These are phyloP conservation scores for Truncatella angustata DNA, from an alignment of 2,329 filamentous ascomycete genomes.

Conservation along the genomic window DNA sequence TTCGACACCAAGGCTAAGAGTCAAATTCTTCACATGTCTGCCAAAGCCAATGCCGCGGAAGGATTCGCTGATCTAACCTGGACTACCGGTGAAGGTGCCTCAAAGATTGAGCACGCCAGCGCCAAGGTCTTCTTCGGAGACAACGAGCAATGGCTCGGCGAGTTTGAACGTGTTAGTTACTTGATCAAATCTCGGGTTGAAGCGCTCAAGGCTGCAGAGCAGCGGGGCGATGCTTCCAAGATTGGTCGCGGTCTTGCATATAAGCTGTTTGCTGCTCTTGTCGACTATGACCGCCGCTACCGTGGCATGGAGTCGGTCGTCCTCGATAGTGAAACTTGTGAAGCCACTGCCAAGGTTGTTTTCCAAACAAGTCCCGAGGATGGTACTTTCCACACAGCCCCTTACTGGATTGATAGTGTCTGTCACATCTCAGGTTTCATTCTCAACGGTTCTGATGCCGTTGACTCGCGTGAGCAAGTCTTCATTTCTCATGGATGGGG, in stretches of 20 bases:
- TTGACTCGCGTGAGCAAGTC: slow-evolving; percentile 53
- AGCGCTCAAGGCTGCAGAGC: slow-evolving; percentile 57
- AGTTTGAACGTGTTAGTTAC: slow-evolving; percentile 68
- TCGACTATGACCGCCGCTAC: slow-evolving; percentile 55
- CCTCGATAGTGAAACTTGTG: slow-evolving; percentile 49
- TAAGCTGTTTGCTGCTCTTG: slow-evolving; percentile 61
- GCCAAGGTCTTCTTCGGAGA: slow-evolving; percentile 63
- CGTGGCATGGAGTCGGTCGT: slow-evolving; percentile 59
- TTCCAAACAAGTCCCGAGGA: slow-evolving; percentile 48
- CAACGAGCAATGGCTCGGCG: slow-evolving; percentile 57
- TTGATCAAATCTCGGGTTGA: slow-evolving; percentile 65
- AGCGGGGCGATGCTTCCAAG: slow-evolving; percentile 66
- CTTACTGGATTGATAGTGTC: slow-evolving; percentile 58
- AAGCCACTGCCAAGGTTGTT: slow-evolving; percentile 50
- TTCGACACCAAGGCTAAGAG: slow-evolving; percentile 41
- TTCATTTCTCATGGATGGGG: slow-evolving; percentile 62
- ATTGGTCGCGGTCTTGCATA: slow-evolving; percentile 75
- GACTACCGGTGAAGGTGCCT: slow-evolving; percentile 57
- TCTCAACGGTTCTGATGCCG: slow-evolving; percentile 55
- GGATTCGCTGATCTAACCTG: slow-evolving; percentile 56
- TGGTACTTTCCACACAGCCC: slow-evolving; percentile 54
- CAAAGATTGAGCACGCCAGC: slow-evolving; percentile 59
- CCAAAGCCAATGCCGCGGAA: slow-evolving; percentile 55
- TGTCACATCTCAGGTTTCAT: slow-evolving; percentile 62
- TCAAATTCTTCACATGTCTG: slow-evolving; percentile 61